These are phyloP conservation scores for Chlorella variabilis DNA, from an alignment of 163 green algal species.

Conservation along the genomic window DNA sequence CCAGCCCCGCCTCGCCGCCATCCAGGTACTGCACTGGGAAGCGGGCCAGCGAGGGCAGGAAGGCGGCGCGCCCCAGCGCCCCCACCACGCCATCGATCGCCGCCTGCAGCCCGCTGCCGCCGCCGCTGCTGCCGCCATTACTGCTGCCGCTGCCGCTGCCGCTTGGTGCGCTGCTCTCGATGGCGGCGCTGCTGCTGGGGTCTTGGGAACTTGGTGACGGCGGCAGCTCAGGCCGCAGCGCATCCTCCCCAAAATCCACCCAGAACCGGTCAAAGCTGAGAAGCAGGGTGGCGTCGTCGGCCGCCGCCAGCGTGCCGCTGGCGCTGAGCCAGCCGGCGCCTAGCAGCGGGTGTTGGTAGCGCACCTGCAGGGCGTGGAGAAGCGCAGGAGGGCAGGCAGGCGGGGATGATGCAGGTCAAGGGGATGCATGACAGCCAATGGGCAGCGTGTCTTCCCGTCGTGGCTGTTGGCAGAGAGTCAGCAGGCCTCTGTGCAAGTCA, in stretches of 20 bases:
- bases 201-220: too few relatives aligned
- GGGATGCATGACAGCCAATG: too few relatives aligned
- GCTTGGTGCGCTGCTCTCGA: too few relatives aligned
- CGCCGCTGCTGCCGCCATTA: background rate
- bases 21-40: conserved; percentile 21
- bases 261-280: conserved; percentile 31
- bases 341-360: conserved; percentile 26
- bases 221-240: background rate
- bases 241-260: conserved; percentile 10
- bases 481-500: too few relatives aligned
- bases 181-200: too few relatives aligned
- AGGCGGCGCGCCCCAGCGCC: background rate
- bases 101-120: background rate
- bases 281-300: background rate
- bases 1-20: background rate
- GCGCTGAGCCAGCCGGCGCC: conserved; percentile 31
- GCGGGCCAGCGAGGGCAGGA: conserved; percentile 7
- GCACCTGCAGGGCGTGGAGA: conserved; percentile 20
- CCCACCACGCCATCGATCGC: background rate
- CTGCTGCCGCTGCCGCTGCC: background rate
- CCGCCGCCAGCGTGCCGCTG: background rate
- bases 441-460: too few relatives aligned
- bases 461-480: too few relatives aligned
- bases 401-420: too few relatives aligned
- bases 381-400: too few relatives aligned